These are phyloP conservation scores for Saccharomycopsis malanga DNA, from an alignment of 805 yeast species.

Conservation along the genomic window DNA sequence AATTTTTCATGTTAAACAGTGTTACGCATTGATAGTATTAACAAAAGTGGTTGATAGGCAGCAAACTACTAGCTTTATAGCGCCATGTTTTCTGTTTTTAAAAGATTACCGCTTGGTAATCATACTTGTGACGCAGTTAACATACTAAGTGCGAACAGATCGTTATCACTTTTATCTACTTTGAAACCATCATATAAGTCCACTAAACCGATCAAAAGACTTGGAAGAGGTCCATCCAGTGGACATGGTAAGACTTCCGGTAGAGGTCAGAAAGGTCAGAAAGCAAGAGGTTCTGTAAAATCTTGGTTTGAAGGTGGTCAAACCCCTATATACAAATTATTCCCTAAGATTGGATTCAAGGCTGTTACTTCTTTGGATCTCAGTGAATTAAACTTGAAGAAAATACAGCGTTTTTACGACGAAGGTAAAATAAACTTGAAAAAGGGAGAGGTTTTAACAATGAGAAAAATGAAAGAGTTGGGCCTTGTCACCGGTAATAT, in stretches of 20 bases:
- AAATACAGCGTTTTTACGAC: conserved; percentile 65
- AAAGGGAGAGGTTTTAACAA: conserved; percentile 59
- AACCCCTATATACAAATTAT: conserved; percentile 77
- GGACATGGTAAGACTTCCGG: conserved; percentile 93
- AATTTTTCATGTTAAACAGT: no score
- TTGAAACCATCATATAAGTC: conserved; percentile 59
- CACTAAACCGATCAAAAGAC: conserved; percentile 53
- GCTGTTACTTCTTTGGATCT: conserved; percentile 50
- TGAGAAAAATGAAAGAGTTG: conserved; percentile 66
- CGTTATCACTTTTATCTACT: conserved; percentile 42
- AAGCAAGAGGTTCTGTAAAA: conserved; percentile 86
- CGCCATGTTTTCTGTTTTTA: no score
- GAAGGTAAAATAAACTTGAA: conserved; percentile 53
- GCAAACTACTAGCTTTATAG: no score
- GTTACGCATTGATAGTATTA: no score
- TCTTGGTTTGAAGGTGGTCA: conserved; percentile 99
- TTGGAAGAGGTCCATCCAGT: conserved; percentile 96
- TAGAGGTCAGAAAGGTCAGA: conserved; percentile 98
- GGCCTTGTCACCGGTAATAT: conserved; percentile 68
- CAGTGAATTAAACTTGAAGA: conserved; percentile 55
- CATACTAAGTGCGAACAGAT: no score
- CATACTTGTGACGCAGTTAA: no score
- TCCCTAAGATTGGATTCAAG: conserved; percentile 85
- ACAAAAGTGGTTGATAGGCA: no score
- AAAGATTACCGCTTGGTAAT: no score